Conservation (phyloP, 2,329 filamentous ascomycete genomes). For the Albophoma yamanashiensis region DNA sequence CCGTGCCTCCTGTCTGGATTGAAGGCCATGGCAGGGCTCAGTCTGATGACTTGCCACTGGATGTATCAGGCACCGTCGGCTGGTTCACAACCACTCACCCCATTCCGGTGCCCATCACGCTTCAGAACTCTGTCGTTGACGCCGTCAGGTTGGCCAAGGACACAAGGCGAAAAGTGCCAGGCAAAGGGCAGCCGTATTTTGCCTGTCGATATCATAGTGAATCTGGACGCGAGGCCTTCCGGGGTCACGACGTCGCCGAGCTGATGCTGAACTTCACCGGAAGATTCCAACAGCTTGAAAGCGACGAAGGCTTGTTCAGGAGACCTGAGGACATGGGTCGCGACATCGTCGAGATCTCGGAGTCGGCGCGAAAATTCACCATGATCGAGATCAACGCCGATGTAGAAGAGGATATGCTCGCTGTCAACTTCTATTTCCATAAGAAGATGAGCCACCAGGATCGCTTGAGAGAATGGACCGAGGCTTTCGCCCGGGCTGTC, state of each 20-base stretch:
- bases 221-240: slow-evolving; percentile 17
- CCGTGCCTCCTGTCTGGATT: slow-evolving; percentile 23
- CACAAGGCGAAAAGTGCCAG: slow-evolving; percentile 18
- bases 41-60: slow-evolving; percentile 9
- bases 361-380: background rate
- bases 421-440: slow-evolving; percentile 3
- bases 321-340: background rate
- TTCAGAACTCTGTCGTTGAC: slow-evolving; percentile 1
- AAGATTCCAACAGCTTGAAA: slow-evolving; percentile 30
- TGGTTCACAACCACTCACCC: slow-evolving; percentile 35
- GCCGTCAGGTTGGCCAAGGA: slow-evolving; percentile 20
- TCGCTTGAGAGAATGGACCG: slow-evolving; percentile 2
- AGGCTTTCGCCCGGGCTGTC: background rate
- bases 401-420: slow-evolving; percentile 2
- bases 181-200: slow-evolving; percentile 28
- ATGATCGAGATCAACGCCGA: slow-evolving; percentile 6
- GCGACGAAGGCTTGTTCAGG: slow-evolving; percentile 12
- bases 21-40: slow-evolving; percentile 31
- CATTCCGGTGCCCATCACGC: slow-evolving; percentile 8
- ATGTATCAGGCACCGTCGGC: slow-evolving; percentile 29
- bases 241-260: slow-evolving; percentile 27
- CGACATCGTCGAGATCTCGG: slow-evolving; percentile 1
- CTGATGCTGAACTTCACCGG: slow-evolving; percentile 37
- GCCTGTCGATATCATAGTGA: slow-evolving; percentile 19
- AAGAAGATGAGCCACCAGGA: slow-evolving; percentile 3